phyloP scores from a whole-genome alignment of 768 basidiomycete genomes.

The Scleroderma citrinum region DNA sequence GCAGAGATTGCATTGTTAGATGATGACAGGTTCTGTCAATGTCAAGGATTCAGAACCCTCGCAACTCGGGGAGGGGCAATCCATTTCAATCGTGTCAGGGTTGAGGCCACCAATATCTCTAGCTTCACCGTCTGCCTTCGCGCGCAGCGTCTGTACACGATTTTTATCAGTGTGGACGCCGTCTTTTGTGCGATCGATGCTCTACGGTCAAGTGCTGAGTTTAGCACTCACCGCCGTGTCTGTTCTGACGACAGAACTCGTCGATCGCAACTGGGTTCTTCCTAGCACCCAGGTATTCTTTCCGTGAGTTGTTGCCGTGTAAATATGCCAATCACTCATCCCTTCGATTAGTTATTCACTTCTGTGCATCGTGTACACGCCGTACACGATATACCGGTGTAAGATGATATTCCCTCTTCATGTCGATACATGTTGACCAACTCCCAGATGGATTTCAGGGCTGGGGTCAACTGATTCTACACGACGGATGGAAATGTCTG shows the following conservation, averaged over 20 bases:
- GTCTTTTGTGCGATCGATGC: constrained; percentile 2
- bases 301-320: constrained; percentile 41
- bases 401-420: constrained; percentile 17
- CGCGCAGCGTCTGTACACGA: neutral
- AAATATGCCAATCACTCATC: neutral
- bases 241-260: constrained; percentile 73
- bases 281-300: constrained; percentile 76
- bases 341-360: constrained; percentile 55
- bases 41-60: neutral
- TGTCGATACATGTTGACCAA: neutral
- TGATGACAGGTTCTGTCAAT: neutral
- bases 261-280: constrained; percentile 54
- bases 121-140: constrained; percentile 1
- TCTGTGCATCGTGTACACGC: constrained; percentile 64
- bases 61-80: no score
- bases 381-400: constrained; percentile 81
- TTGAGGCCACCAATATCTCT: neutral
- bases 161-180: constrained; percentile 4
- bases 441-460: constrained; percentile 77
- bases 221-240: constrained; percentile 2
- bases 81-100: no score
- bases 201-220: constrained; percentile 4
- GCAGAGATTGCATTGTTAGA: no score
- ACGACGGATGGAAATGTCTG: constrained; percentile 77
- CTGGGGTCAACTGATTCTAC: constrained; percentile 60